Evolutionary conservation across 148 eudicot genomes (phyloP), one percentile per base, ranked within the genome.

Genomic region (Euryodendron excelsum): DNA sequence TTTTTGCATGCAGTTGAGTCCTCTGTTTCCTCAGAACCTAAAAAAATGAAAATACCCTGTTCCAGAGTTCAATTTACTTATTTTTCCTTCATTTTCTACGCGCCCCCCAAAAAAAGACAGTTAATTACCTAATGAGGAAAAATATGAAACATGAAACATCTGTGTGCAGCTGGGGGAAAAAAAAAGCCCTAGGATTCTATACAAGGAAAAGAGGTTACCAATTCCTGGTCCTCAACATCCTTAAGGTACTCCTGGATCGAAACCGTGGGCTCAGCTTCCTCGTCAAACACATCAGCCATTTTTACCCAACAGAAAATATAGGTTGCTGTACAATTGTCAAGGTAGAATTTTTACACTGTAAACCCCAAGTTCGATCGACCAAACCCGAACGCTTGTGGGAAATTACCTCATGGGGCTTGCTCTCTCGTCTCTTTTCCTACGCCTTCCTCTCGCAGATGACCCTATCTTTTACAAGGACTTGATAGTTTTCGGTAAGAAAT

Each of bases 161-260:
- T 28, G 74, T n/a, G 28, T 48, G 25, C 27, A 71, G 25, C 37
- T 4, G 20, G 2, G n/a, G n/a, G n/a, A n/a, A n/a, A n/a, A n/a
- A n/a, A n/a, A n/a, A n/a, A 8, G 1, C 28, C 7, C 2, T n/a
- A 23, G 17, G 25, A 15, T 6, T 10, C 3, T 9, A 2, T n/a
- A n/a, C 23, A 23, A 33, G 36, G 69, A 9, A 27, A 56, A 37
- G 14, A 63, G 4, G 14, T 76, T 84, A 94, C 98, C 90, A 94
- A 82, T 81, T 94, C 97, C 82, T 91, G 90, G n/a, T 92, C 94
- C 78, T 94, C 98, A 33, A 94, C 86, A 31, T 83, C 91, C 33
- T 94, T 80, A 11, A 94, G 89, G 78, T 90, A 94, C 80, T 94
- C 97, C 7, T 85, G 74, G 66, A 94, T 86, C 4, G 98, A 88